These are phyloP conservation scores for Arachnopeziza araneosa DNA, from an alignment of 2,329 filamentous ascomycete genomes.

Conservation along the genomic window DNA sequence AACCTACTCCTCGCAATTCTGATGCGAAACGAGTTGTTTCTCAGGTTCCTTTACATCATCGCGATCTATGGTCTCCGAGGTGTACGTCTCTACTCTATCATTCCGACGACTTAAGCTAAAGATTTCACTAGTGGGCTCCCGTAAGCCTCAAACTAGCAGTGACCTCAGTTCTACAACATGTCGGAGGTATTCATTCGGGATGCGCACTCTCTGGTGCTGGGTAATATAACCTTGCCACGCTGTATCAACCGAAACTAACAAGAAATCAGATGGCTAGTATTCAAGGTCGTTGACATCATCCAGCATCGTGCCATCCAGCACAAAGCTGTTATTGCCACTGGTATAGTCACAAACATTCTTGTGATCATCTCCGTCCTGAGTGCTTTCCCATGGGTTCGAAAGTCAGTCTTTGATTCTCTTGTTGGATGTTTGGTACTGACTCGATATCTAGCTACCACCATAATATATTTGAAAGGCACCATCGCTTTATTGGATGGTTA, in stretches of 20 bases:
- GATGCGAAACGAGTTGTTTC: constrained; percentile 37
- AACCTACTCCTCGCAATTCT: constrained; percentile 36
- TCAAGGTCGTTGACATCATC: constrained; percentile 36
- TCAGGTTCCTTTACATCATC: constrained; percentile 34
- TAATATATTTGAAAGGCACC: constrained; percentile 37
- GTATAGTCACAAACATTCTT: constrained; percentile 35
- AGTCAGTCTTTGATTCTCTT: constrained; percentile 29
- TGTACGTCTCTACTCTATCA: constrained; percentile 23
- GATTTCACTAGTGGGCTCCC: constrained; percentile 33
- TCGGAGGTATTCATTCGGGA: constrained; percentile 38
- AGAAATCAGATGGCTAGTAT: constrained; percentile 33
- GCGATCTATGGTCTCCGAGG: constrained; percentile 35
- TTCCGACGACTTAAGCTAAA: constrained; percentile 5
- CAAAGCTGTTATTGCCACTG: constrained; percentile 33
- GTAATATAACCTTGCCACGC: constrained; percentile 21
- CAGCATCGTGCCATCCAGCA: constrained; percentile 31
- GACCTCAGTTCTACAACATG: constrained; percentile 36
- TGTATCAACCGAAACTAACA: background rate
- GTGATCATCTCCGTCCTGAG: constrained; percentile 36
- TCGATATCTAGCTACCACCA: constrained; percentile 32
- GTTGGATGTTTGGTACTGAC: constrained; percentile 10
- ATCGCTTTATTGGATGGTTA: constrained; percentile 39
- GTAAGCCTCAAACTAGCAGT: constrained; percentile 32
- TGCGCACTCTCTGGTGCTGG: constrained; percentile 36
- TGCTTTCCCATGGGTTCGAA: constrained; percentile 38